Conservation (phyloP, 345 rosid genomes). For the Dovyalis caffra region DNA sequence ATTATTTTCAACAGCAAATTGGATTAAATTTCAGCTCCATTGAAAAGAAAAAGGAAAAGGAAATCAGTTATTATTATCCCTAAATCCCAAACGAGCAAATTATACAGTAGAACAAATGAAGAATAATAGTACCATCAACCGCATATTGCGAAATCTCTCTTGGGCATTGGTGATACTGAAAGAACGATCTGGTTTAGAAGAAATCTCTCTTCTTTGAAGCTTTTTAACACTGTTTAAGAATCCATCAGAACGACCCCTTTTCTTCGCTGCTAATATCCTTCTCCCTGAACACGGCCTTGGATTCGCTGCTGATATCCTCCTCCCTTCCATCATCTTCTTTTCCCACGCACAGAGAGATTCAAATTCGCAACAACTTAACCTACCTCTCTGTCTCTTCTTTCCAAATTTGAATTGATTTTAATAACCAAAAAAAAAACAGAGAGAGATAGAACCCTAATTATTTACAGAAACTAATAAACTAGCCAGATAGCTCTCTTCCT, state of each 20-base stretch:
- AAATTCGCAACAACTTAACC: too few species aligned
- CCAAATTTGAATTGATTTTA: background rate
- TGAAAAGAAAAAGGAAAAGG: background rate
- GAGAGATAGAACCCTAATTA: background rate
- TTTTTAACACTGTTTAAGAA: conserved; percentile 77
- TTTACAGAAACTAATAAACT: background rate
- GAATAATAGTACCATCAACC: conserved; percentile 31
- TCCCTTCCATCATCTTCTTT: conserved; percentile 57
- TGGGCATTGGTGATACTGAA: conserved; percentile 77
- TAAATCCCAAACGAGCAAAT: background rate
- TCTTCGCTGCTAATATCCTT: conserved; percentile 56
- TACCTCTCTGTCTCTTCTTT: background rate
- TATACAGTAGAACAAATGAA: background rate
- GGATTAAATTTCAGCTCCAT: too few species aligned
- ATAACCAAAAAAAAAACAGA: background rate
- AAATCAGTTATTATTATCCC: too few species aligned
- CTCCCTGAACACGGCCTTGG: conserved; percentile 79
- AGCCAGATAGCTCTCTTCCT: background rate
- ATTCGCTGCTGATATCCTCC: conserved; percentile 76
- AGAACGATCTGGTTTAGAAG: conserved; percentile 68
- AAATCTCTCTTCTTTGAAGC: conserved; percentile 80
- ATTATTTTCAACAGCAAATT: too few species aligned
- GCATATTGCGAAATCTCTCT: conserved; percentile 85
- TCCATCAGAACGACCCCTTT: conserved; percentile 57
- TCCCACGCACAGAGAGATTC: background rate